Conservation (phyloP, 345 rosid genomes). For the Ceriops decandra region DNA sequence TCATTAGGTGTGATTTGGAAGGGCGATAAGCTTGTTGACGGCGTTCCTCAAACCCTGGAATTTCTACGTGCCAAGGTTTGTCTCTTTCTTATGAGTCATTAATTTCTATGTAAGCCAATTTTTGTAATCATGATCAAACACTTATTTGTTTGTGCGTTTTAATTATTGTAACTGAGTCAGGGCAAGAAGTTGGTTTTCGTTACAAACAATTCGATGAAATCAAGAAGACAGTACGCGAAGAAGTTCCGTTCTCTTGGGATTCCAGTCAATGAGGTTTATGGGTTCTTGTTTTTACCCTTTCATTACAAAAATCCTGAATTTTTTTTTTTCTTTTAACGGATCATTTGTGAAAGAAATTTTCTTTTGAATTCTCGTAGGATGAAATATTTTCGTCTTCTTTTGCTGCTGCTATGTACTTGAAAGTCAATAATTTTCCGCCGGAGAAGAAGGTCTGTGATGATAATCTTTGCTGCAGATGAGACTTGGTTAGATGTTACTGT, state of each 20-base stretch:
- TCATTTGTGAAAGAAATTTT: not conserved
- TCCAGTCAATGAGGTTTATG: slow-evolving; percentile 58
- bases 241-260: slow-evolving; percentile 74
- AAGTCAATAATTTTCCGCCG: slow-evolving; percentile 61
- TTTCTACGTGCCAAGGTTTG: slow-evolving; percentile 65
- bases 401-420: slow-evolving; percentile 89
- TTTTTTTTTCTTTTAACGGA: not conserved
- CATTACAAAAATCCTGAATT: not conserved
- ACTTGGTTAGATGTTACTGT: no score
- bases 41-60: slow-evolving; percentile 58
- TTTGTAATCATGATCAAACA: not conserved
- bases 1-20: slow-evolving; percentile 88
- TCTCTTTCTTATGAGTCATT: not conserved
- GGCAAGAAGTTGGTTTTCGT: slow-evolving; percentile 83
- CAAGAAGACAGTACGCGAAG: slow-evolving; percentile 61
- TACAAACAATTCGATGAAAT: slow-evolving; percentile 81
- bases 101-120: no score
- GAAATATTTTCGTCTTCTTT: slow-evolving; percentile 91
- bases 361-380: slow-evolving; percentile 41
- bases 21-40: slow-evolving; percentile 74
- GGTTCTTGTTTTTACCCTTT: slow-evolving; percentile 4
- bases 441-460: slow-evolving; percentile 59
- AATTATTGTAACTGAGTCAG: slow-evolving; percentile 20
- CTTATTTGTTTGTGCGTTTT: not conserved
- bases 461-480: not conserved